Base-by-base conservation (phyloP, 768 basidiomycete species). In the Ramaria sp. region DNA sequence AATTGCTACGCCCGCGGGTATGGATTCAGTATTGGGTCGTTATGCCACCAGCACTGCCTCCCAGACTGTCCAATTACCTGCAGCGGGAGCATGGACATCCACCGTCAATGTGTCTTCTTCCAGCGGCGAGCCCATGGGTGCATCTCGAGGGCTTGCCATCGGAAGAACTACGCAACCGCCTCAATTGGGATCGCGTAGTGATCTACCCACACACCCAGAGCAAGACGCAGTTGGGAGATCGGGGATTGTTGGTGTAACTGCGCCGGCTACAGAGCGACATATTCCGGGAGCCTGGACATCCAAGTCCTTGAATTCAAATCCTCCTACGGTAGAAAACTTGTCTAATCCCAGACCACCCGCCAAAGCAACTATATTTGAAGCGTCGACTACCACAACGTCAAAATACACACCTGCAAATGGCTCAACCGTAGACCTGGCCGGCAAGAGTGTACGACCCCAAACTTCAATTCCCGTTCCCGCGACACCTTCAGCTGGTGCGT, bases 231-330 rank as follows among this genome's bases (percentile, higher is more conserved):
- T 11, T 31, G 53, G 33, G 17, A 17, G 24, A 30, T 17, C 24
- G 48, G 24, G 12, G 15, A 19, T 22, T 49, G n/a, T 27, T 20
- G 42, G 20, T 43, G 7, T 13, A 17, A 22, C 17, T 43, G 17
- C 42, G 42, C 42, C 17, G 20, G 17, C 3, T 15, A 47, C 48
- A 13, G 48, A 15, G 24, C 42, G 48, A 30, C 24, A 20, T 19
- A 11, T 46, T 46, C 48, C 55, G 13, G 55, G 55, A 20, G 55
- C 55, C 33, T 57, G 55, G 55, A 57, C 55, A 30, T 13, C 38
- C 3, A 42, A 46, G 24, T 49, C 22, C 5, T 19, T 39, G 31
- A 47, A 20, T 19, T 2, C 31, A 22, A 57, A 57, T 20, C 27
- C 17, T 27, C 1, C 55, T 9, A 30, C 43, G 11, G 7, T 34